Evolutionary conservation across 176 grass and related monocot species (phyloP), one percentile per base, ranked within the genome.

Genomic region (Oryza brachyantha): DNA sequence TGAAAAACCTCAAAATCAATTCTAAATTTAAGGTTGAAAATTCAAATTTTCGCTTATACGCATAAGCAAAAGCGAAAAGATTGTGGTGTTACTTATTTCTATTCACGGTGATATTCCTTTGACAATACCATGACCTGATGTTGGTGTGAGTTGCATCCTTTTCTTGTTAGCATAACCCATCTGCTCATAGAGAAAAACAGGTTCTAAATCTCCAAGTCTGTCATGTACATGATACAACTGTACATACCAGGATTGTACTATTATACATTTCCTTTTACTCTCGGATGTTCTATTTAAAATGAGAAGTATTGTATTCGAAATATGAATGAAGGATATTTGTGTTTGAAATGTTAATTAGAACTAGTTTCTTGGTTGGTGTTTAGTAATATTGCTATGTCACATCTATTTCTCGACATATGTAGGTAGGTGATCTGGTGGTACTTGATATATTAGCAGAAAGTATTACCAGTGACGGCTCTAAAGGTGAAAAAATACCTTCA

Each of bases 381-480:
- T 11, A 50, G 80, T 52, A 41, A 34, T 52, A 41, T 40, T 66
- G 5, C 72, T 59, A 45, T 60, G n/a, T 40, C 36, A 75, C 6
- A 80, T 70, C 50, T 52, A 78, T 60, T 60, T 82, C 35, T 86
- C 38, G 14, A 68, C 79, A 16, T 40, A 41, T 75, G 64, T 84
- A 94, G 92, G 68, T 91, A 27, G 86, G 92, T 14, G 92, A 95
- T 87, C 86, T 99, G 64, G 90, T 87, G 13, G 88, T 99, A 61
- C 75, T 99, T 81, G 96, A 99, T 95, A 93, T 99, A 84, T 85
- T 75, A 90, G 90, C 92, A 79, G 93, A 88, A 84, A 91, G 62
- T 61, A 88, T 94, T 76, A 85, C 82, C 14, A 70, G 74, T 48
- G 90, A 88, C 75, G 96, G 89, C 66, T 88, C 85, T 65, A 88